Evolutionary conservation across 1,284 basidiomycete genomes (phyloP), one percentile per base, ranked within the genome.

Genomic region (Psilocybe mexicana): DNA sequence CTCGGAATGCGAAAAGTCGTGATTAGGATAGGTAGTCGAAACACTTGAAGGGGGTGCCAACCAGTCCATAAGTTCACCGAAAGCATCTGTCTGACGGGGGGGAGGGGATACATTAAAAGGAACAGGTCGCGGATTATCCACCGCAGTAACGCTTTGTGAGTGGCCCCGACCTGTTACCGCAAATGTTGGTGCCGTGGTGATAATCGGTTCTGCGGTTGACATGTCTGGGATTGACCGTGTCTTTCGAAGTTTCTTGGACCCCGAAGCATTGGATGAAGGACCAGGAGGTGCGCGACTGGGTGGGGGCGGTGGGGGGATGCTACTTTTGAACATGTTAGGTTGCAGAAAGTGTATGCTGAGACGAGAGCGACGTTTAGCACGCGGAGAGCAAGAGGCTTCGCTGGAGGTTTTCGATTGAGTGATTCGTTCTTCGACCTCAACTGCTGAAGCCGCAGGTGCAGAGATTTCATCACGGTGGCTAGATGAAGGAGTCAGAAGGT

Each of bases 61-160:
- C 86, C 86, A 89, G 10, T 79, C 78, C 85, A 92, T 85, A 35
- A 85, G 73, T 49, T 85, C 82, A 35, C 78, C 79, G 68, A 92
- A 91, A 14, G 84, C 74, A 66, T 92, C 90, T 10, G 77, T 76
- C 40, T 63, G 62, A 18, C 62, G 64, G 10, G 67, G 51, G 43
- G 64, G 63, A 36, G 67, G 58, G 10, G 68, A 59, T 53, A 50
- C 50, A 28, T 43, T 67, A 63, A 61, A 70, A 59, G 59, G 55
- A 18, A 60, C 52, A 49, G 54, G 72, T 23, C 79, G 79, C 33
- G 82, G 79, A 50, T 84, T 76, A 61, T 92, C 88, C 14, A 81
- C 85, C 6, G 84, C 84, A 0, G 89, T 91, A 18, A 92, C 88
- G 67, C 88, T 91, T 61, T 90, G 85, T 5, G 89, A 90, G 66